Base-by-base conservation (phyloP, 1,284 basidiomycete species). In the Apiotrichum brassicae region DNA sequence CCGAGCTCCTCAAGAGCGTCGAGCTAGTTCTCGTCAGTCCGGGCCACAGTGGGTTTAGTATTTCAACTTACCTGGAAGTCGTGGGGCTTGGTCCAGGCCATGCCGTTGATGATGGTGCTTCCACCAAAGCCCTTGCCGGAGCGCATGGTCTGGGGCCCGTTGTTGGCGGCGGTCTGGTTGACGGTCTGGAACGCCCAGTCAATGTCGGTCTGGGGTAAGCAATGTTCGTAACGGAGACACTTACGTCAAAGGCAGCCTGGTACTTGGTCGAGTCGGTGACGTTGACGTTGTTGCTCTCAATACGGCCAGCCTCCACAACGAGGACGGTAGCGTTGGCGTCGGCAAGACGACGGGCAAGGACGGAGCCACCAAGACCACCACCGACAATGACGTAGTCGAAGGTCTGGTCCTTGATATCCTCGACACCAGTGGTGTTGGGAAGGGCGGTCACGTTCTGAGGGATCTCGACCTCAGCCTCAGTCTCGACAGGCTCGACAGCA, bases 351-450 rank as follows among this genome's bases (percentile, higher is more conserved):
- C 76, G 73, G 3, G 84, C 83, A 6, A 86, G 77, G 0, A 81
- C 81, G 8, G 78, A 75, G 3, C 84, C 84, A 1, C 79, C 76
- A 4, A 83, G 71, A 0, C 84, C 83, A 22, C 78, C 82, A 4
- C 83, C 83, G 6, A 82, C 78, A 44, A 85, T 76, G 56, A 85
- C 80, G 62, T 85, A 85, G 73, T 85, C 83, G 61, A 77, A 84
- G 0, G 78, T 65, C 54, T 69, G 56, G 25, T 56, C 56, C 18
- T 53, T 49, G 33, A 70, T 62, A 0, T 30, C 28, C 14, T 30
- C 14, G 28, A 14, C 28, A 30, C 14, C 28, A 14, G 28, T 30
- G 28, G 28, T 30, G 28, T 9, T 30, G 28, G 28, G 7, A 13
- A 13, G 7, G 28, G 28, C 13, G 28, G 28, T 30, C 11, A 14